Conservation (phyloP, 2,329 filamentous ascomycete genomes). For the Alternaria burnsii region DNA sequence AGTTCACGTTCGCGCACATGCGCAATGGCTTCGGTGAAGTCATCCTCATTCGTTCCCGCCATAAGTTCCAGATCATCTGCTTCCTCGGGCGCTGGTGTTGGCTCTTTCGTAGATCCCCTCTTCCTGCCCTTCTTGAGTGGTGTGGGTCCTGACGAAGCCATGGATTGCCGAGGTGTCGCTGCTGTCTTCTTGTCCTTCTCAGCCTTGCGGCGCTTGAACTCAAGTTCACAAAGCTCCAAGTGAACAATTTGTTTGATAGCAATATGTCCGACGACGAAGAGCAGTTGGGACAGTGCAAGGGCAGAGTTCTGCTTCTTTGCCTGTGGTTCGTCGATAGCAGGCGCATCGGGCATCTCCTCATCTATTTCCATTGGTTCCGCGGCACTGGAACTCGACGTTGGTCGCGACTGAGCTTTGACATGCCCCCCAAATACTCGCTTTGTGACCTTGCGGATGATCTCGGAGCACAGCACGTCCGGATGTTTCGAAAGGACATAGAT, state of each 20-base stretch:
- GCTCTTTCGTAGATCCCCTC: conserved; percentile 52
- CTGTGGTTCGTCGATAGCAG: conserved; percentile 36
- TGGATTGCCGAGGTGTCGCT: conserved; percentile 44
- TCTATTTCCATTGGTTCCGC: conserved; percentile 35
- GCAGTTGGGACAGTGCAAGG: conserved; percentile 82
- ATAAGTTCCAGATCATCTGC: conserved; percentile 95
- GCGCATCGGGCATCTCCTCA: conserved; percentile 32
- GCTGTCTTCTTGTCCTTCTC: conserved; percentile 76
- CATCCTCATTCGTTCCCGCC: conserved; percentile 92
- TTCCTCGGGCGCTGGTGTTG: conserved; percentile 64
- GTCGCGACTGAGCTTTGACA: conserved; percentile 46
- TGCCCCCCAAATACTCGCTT: conserved; percentile 77
- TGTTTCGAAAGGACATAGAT: conserved; percentile 95
- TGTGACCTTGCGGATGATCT: conserved; percentile 87
- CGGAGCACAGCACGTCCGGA: conserved; percentile 90
- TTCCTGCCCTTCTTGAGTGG: conserved; percentile 53
- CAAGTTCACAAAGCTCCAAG: conserved; percentile 93
- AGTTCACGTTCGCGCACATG: conserved; percentile 87
- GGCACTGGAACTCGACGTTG: conserved; percentile 43
- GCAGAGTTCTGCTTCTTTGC: conserved; percentile 70
- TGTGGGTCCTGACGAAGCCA: conserved; percentile 35
- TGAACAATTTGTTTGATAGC: conserved; percentile 99
- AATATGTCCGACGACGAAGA: conserved; percentile 95
- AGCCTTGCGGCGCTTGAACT: conserved; percentile 96
- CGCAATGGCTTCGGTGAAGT: conserved; percentile 86